phyloP scores from a whole-genome alignment of 495 filamentous ascomycete genomes.

The Trichoderma erinaceum region DNA sequence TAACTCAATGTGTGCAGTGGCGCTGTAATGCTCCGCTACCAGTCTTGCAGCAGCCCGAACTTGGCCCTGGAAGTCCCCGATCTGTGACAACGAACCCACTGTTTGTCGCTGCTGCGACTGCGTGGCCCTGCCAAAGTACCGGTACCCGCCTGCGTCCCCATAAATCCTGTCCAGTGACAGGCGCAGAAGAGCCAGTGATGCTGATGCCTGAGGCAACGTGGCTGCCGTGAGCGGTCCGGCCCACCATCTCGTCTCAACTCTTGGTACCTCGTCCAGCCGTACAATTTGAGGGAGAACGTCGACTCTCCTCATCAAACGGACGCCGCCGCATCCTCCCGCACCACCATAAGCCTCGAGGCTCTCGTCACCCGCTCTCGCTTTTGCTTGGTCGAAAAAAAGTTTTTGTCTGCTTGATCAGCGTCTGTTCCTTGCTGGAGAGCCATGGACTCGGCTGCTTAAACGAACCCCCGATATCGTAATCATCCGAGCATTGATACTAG shows the following conservation, averaged over 20 bases:
- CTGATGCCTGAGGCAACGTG: slow-evolving; percentile 12
- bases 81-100: not conserved
- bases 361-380: not conserved
- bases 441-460: not conserved
- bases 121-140: not conserved
- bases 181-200: not conserved
- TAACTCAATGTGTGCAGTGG: slow-evolving; percentile 2
- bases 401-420: not conserved
- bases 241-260: slow-evolving; percentile 8
- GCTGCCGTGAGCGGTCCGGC: slow-evolving; percentile 8
- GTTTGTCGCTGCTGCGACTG: not conserved
- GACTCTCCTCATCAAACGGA: slow-evolving; percentile 4
- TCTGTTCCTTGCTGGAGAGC: not conserved
- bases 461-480: not conserved
- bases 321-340: not conserved
- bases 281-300: not conserved
- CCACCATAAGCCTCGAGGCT: not conserved
- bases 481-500: not conserved
- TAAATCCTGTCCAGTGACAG: not conserved
- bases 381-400: not conserved
- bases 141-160: not conserved
- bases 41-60: not conserved
- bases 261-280: slow-evolving; percentile 3
- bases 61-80: not conserved
- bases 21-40: not conserved